A percentile compares a stretch with the other conserved stretches of the same genome.
Evolutionary conservation across 2,329 filamentous ascomycete genomes (phyloP).

Genomic region (Rutstroemia sp.): DNA sequence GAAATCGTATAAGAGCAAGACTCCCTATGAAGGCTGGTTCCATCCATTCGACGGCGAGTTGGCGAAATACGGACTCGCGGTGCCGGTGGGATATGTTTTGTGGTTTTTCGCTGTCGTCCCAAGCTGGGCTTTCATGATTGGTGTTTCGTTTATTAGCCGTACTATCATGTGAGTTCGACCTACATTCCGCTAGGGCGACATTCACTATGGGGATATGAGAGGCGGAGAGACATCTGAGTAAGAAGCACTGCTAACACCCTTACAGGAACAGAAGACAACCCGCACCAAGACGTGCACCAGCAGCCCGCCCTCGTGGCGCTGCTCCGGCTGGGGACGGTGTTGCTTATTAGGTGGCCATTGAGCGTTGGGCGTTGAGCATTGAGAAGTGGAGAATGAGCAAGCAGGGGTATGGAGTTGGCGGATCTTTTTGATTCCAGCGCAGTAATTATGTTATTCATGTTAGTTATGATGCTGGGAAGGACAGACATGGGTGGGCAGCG

Average conservation of each 20-base stretch:
- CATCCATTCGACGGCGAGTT: constrained; percentile 68
- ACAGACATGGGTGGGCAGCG: no score
- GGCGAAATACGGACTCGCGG: constrained; percentile 51
- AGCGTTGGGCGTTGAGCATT: no score
- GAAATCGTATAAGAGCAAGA: constrained; percentile 41
- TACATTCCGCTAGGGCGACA: no score
- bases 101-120: constrained; percentile 61
- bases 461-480: neutral
- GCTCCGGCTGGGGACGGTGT: constrained; percentile 19
- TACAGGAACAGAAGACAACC: constrained; percentile 11
- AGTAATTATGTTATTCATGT: neutral
- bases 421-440: no score
- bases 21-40: constrained; percentile 57
- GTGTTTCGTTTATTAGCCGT: constrained; percentile 65
- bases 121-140: constrained; percentile 73
- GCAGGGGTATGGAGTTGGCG: no score
- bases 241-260: constrained; percentile 9
- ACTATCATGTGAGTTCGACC: constrained; percentile 60
- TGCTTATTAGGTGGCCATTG: constrained; percentile 9
- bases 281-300: neutral
- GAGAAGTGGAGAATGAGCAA: no score
- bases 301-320: constrained; percentile 17
- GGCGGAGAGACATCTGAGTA: no score
- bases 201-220: no score
- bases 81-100: constrained; percentile 60